Evolutionary conservation across 1,139 yeast genomes (phyloP), one percentile per base, ranked within the genome.

Genomic region (Suhomyces choctaworum): DNA sequence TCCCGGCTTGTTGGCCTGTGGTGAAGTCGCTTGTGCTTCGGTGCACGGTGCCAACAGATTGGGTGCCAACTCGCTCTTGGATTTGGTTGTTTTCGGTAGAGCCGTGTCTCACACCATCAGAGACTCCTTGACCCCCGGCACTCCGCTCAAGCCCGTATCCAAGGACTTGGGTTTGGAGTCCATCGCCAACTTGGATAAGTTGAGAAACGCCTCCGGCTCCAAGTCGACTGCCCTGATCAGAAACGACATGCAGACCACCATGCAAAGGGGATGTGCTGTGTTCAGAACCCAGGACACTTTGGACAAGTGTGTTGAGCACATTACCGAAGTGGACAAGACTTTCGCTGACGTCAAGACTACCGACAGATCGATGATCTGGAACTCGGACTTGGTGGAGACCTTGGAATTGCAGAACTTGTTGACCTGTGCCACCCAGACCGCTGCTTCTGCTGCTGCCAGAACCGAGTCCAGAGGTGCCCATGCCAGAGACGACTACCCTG

Each of bases 41-140:
- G 98, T 92, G 40, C 98, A 92, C 63, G 98, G 98, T 70, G 98
- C 98, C 47, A 92, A 92, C 78, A 87, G 98, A 76, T 78, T 92
- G 54, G 98, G 98, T 67, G 98, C 98, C 51, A 92, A 92, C 78
- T 92, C 98, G n/a, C 75, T 92, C 54, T 80, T 92, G 60, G 98
- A 92, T 70, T 76, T 92, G 66, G 98, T 92, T 48, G 97, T 92
- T 46, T 92, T 92, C 57, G 98, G 98, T 58, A 88, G 98, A 76
- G 97, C 97, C 51, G 97, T 90, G 39, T 82, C 96, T 38, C 95
- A 88, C 68, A 87, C 96, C 42, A 84, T 92, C 61, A 72, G 82
- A 47, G 96, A 86, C 59, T 73, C 82, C 44, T 76, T 88, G 66
- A 78, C 83, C 48, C 97, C 97, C 50, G 95, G 94, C 52, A 73